Evolutionary conservation across 768 basidiomycete species (phyloP).

Genomic region (Termitomyces heimii): DNA sequence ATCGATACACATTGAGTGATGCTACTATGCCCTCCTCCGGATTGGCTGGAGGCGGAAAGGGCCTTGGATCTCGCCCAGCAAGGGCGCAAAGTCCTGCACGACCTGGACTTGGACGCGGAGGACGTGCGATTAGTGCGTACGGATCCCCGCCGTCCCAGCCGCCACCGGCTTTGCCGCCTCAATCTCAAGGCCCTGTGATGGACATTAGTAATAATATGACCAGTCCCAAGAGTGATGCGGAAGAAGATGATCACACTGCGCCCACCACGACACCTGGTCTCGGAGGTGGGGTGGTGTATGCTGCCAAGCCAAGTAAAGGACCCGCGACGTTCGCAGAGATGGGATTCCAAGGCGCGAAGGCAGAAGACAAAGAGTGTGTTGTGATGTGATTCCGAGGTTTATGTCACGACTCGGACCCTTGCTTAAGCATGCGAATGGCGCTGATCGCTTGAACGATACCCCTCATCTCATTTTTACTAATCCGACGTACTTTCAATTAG

Average conservation of each 20-base stretch:
- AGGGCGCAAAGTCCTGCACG: slow-evolving; percentile 10
- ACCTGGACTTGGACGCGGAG: slow-evolving; percentile 7
- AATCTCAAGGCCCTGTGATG: slow-evolving; percentile 3
- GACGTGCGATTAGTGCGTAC: slow-evolving; percentile 2
- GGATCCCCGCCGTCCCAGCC: neutral
- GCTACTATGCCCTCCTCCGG: slow-evolving; percentile 18
- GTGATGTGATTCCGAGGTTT: slow-evolving; percentile 57
- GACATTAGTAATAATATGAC: slow-evolving; percentile 3
- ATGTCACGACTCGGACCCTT: neutral
- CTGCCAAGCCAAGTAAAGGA: slow-evolving; percentile 24
- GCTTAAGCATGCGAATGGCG: neutral
- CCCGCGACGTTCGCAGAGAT: slow-evolving; percentile 90
- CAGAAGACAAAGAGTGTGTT: slow-evolving; percentile 78
- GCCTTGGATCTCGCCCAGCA: slow-evolving; percentile 14
- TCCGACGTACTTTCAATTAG: neutral
- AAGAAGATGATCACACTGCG: neutral
- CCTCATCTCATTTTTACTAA: neutral
- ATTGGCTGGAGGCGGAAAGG: slow-evolving; percentile 9
- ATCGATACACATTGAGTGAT: slow-evolving; percentile 46
- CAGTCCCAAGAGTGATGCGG: neutral
- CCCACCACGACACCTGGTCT: slow-evolving; percentile 13
- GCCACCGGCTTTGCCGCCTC: neutral
- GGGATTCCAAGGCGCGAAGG: slow-evolving; percentile 78
- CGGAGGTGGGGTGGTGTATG: slow-evolving; percentile 18
- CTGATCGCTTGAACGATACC: neutral